phyloP scores from a whole-genome alignment of 176 grass and related monocot species.

The Saccharum officinarum region DNA sequence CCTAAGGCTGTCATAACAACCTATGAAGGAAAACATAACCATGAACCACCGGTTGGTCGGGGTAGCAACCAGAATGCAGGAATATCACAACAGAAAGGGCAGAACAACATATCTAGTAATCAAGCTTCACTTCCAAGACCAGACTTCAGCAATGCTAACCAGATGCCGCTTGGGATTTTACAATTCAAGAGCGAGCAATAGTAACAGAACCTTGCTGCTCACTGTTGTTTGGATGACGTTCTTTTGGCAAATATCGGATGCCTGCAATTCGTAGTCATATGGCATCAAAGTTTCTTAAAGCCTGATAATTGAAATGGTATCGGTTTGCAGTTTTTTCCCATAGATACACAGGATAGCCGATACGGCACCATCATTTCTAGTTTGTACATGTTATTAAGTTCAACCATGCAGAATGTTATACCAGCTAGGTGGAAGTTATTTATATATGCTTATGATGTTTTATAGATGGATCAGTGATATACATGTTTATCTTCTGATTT shows the following conservation, averaged over 20 bases:
- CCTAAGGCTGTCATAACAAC: constrained; percentile 88
- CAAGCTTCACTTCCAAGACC: constrained; percentile 56
- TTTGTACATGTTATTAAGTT: constrained; percentile 34
- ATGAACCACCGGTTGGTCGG: constrained; percentile 80
- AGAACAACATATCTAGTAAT: constrained; percentile 50
- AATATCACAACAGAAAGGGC: constrained; percentile 52
- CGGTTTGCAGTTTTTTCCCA: constrained; percentile 31
- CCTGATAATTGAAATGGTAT: constrained; percentile 21
- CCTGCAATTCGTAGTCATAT: constrained; percentile 26
- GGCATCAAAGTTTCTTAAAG: constrained; percentile 23
- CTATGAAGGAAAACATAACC: constrained; percentile 93
- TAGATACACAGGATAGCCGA: constrained; percentile 39
- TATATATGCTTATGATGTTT: constrained; percentile 25
- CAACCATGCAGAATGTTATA: constrained; percentile 24
- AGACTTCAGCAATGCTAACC: constrained; percentile 54
- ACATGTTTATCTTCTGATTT: constrained; percentile 38
- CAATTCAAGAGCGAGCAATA: constrained; percentile 89
- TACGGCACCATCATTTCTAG: constrained; percentile 25
- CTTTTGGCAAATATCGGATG: constrained; percentile 35
- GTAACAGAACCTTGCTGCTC: neutral
- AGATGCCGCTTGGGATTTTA: constrained; percentile 38
- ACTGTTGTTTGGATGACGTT: constrained; percentile 32
- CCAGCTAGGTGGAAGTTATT: constrained; percentile 17
- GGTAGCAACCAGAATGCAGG: constrained; percentile 58
- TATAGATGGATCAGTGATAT: constrained; percentile 26